Conservation (phyloP, 371 early-diverging fungal genomes). For the Furculomyces boomerangus region DNA sequence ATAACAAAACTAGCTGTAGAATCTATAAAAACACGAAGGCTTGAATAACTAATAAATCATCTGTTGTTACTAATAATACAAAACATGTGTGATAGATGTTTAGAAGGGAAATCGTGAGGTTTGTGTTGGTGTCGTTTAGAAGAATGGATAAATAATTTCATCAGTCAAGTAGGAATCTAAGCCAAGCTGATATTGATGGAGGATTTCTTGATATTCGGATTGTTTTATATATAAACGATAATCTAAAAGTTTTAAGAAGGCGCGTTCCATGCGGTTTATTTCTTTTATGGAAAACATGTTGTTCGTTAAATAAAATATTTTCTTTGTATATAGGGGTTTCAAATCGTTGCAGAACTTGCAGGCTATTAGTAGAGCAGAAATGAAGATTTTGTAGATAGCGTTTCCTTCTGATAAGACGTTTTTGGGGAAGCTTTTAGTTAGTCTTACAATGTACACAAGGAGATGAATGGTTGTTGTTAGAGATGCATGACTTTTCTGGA, state of each 20-base stretch:
- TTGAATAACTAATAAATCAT: not conserved
- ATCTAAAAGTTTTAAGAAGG: conserved; percentile 13
- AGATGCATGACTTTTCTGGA: not conserved
- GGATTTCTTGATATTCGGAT: not conserved
- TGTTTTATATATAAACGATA: conserved; percentile 3
- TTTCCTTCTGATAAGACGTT: conserved; percentile 15
- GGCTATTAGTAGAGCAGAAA: conserved; percentile 17
- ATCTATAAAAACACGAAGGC: not conserved
- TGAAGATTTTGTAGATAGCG: conserved; percentile 21
- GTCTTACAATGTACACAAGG: conserved; percentile 17
- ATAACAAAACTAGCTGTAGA: not conserved
- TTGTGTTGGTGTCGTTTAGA: not conserved
- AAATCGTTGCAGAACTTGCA: conserved; percentile 25
- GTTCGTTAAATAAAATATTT: conserved; percentile 16
- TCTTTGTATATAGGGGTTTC: conserved; percentile 14
- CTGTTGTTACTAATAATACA: not conserved
- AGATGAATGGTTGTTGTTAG: conserved; percentile 8
- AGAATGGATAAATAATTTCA: not conserved
- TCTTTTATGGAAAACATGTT: conserved; percentile 11
- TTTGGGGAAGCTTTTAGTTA: conserved; percentile 11
- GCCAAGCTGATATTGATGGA: not conserved
- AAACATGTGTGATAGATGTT: not conserved
- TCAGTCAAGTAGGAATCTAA: not conserved
- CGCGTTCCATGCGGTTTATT: conserved; percentile 20
- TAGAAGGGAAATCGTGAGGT: not conserved